Evolutionary conservation across 1,284 basidiomycete genomes (phyloP).

Genomic region (Stygiomarasmius scandens): DNA sequence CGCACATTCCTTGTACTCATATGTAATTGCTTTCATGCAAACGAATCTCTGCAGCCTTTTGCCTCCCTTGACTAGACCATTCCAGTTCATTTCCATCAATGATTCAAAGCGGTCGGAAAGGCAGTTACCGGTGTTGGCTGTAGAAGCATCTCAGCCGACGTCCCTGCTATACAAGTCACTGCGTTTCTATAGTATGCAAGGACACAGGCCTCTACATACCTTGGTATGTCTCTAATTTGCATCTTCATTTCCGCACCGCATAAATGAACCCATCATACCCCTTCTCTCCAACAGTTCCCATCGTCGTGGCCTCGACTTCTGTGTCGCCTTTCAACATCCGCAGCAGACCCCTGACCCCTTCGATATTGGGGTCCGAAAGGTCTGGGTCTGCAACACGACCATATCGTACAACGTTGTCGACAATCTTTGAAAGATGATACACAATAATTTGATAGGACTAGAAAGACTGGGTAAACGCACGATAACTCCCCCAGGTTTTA

Average conservation of each 20-base stretch:
- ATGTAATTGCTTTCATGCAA: too few relatives aligned
- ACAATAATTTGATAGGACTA: conserved; percentile 44
- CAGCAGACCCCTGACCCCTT: conserved; percentile 54
- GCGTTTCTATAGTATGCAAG: neutral
- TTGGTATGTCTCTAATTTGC: too few relatives aligned
- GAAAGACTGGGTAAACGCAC: conserved; percentile 31
- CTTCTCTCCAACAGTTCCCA: conserved; percentile 61
- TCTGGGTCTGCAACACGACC: conserved; percentile 50
- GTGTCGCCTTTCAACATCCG: conserved; percentile 50
- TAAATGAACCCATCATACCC: conserved; percentile 67
- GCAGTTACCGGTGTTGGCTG: too few relatives aligned
- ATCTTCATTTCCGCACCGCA: conserved; percentile 31
- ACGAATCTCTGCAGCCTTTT: too few relatives aligned
- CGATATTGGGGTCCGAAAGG: conserved; percentile 34
- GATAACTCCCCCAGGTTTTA: conserved; percentile 57
- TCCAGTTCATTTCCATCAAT: too few relatives aligned
- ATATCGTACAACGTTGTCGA: conserved; percentile 63
- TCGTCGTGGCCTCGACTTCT: conserved; percentile 62
- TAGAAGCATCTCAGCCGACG: too few relatives aligned
- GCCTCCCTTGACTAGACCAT: too few relatives aligned
- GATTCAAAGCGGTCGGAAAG: too few relatives aligned
- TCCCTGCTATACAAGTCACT: too few relatives aligned
- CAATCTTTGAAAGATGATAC: conserved; percentile 40
- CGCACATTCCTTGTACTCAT: too few relatives aligned
- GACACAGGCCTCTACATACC: too few relatives aligned